phyloP scores from a whole-genome alignment of 768 basidiomycete genomes.

The Panellus pusillus region DNA sequence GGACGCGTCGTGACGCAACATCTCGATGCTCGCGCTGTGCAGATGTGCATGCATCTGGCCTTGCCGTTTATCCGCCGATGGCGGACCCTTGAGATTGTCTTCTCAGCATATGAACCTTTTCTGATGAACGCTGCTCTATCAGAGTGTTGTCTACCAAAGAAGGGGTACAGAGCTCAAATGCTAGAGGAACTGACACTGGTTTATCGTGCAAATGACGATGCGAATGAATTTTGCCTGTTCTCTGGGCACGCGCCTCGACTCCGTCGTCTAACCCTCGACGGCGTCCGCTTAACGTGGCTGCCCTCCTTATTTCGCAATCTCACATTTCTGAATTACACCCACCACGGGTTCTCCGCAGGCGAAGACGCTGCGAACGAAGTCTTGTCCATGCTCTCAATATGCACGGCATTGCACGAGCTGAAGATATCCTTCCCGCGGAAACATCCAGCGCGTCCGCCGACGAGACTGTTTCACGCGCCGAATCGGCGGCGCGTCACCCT shows the following conservation, averaged over 20 bases:
- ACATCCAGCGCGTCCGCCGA: conserved; percentile 27
- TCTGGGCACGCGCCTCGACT: conserved; percentile 60
- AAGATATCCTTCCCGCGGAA: conserved; percentile 54
- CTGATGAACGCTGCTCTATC: conserved; percentile 71
- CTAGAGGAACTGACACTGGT: conserved; percentile 59
- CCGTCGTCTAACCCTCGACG: conserved; percentile 56
- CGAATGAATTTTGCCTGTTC: conserved; percentile 67
- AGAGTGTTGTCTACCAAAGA: conserved; percentile 42
- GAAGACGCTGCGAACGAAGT: conserved; percentile 58
- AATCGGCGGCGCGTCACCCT: conserved; percentile 37
- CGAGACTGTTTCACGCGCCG: conserved; percentile 24
- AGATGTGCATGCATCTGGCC: conserved; percentile 63
- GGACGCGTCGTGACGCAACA: conserved; percentile 19
- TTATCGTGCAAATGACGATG: conserved; percentile 66
- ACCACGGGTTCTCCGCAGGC: conserved; percentile 66
- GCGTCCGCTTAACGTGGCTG: conserved; percentile 62
- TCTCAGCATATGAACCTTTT: conserved; percentile 57
- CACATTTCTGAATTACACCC: conserved; percentile 66
- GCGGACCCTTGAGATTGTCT: conserved; percentile 62
- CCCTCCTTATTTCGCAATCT: conserved; percentile 64
- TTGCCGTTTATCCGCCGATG: conserved; percentile 51
- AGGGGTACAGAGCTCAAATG: conserved; percentile 36
- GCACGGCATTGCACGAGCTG: conserved; percentile 51
- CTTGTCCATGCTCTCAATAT: conserved; percentile 56
- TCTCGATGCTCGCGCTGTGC: conserved; percentile 41